phyloP scores from a whole-genome alignment of 2,329 filamentous ascomycete species.

The Truncatella angustata region DNA sequence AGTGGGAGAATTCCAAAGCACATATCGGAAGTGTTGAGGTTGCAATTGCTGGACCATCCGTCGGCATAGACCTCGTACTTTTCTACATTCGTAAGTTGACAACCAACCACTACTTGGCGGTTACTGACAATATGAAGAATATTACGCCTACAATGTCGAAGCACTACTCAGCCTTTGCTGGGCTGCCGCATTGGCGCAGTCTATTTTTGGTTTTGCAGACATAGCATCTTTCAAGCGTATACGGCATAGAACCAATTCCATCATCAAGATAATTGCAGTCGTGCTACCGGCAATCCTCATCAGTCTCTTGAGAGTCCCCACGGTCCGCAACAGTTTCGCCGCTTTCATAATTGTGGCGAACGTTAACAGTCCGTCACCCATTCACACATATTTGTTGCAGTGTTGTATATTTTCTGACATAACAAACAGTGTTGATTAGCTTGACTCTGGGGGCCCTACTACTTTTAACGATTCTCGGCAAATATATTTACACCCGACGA shows the following conservation, averaged over 20 bases:
- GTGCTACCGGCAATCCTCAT: slow-evolving; percentile 34
- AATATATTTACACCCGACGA: slow-evolving; percentile 36
- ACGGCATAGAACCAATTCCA: slow-evolving; percentile 21
- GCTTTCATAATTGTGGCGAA: slow-evolving; percentile 35
- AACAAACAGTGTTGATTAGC: slow-evolving; percentile 31
- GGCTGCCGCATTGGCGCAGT: slow-evolving; percentile 35
- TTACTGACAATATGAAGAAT: no score
- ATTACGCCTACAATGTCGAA: slow-evolving; percentile 50
- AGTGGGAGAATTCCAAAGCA: slow-evolving; percentile 34
- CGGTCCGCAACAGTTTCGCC: slow-evolving; percentile 24
- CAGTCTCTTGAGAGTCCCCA: slow-evolving; percentile 26
- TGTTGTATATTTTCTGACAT: background rate
- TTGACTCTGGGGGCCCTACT: slow-evolving; percentile 30
- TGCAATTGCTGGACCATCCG: slow-evolving; percentile 39
- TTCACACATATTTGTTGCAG: background rate
- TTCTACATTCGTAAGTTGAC: slow-evolving; percentile 45
- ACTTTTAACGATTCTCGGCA: slow-evolving; percentile 34
- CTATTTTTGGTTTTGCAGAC: slow-evolving; percentile 30
- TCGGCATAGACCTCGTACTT: slow-evolving; percentile 38
- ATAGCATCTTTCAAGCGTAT: slow-evolving; percentile 23
- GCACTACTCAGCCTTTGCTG: slow-evolving; percentile 45
- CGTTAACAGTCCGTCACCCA: slow-evolving; percentile 28
- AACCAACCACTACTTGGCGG: no score
- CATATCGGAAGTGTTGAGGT: slow-evolving; percentile 38
- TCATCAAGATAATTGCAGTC: slow-evolving; percentile 34